Base-by-base conservation (phyloP, 2,329 filamentous ascomycete species). In the Microdochium nivale region DNA sequence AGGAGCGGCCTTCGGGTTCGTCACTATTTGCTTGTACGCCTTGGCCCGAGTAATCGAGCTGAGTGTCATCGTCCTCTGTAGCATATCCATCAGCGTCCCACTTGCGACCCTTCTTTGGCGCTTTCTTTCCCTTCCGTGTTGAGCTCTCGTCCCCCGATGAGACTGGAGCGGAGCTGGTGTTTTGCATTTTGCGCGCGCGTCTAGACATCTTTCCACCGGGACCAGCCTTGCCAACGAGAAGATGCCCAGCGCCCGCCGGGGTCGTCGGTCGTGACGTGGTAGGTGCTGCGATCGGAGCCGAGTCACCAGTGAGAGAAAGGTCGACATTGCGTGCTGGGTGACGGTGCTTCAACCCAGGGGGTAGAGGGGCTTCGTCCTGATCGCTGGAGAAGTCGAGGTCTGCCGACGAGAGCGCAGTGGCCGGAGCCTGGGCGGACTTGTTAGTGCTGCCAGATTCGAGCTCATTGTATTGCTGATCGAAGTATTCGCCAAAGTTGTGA, bases 11-110 rank as follows among this genome's bases (percentile, higher is more conserved):
- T 21, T 65, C 65, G 1, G 68, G 67, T 50, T 80, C 71, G 57
- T 80, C 79, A 49, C 72, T n/a, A 7, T 47, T 78, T 40, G 72
- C 73, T 24, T 69, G 64, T 47, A 72, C 73, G 47, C 77, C 78
- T 24, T 57, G 58, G 21, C 75, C 79, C n/a, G 94, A 99, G 70
- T 97, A 99, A 70, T 99, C 94, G 32, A 99, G 77, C 53, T 88
- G 82, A 16, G 86, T 77, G 60, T 82, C 83, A 54, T 88, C 87
- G 52, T 90, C 88, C 63, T 95, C 92, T 57, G 91, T 88, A 7
- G 89, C 90, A 59, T 86, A 75, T 3, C 94, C 94, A 65, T 96
- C 89, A 4, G 87, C 88, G 62, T 91, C 88, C 94, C 94, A 99
- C 64, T 87, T 90, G 56, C 94, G 83, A 60, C 89, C 89, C 67